A percentile compares a stretch with the other conserved stretches of the same genome.
phyloP scores from a whole-genome alignment of 352 stramenopile genomes.

The Globisporangium emineosum region DNA sequence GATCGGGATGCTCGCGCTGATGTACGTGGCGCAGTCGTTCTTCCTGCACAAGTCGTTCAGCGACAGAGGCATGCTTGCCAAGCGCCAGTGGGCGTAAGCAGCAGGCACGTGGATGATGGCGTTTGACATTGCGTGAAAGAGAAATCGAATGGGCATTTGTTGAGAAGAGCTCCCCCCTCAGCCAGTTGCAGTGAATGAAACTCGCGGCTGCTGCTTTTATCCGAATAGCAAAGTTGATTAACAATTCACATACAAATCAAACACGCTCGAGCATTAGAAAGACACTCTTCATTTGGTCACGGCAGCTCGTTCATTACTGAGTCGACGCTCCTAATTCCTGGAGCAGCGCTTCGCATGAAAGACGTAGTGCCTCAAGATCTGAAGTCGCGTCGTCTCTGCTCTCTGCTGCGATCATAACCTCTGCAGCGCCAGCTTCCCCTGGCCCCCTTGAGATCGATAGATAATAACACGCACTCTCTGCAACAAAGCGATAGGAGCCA shows the following conservation, averaged over 20 bases:
- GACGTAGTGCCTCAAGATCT: background rate
- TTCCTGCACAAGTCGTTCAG: slow-evolving; percentile 86
- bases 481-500: slow-evolving; percentile 47
- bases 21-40: slow-evolving; percentile 75
- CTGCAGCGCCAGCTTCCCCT: background rate
- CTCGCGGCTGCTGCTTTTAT: slow-evolving; percentile 3
- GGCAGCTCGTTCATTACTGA: background rate
- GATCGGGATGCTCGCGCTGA: slow-evolving; percentile 54
- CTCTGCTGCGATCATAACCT: slow-evolving; percentile 5
- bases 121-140: background rate
- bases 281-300: background rate
- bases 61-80: slow-evolving; percentile 64
- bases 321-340: slow-evolving; percentile 9
- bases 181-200: background rate
- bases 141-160: background rate
- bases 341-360: slow-evolving; percentile 8
- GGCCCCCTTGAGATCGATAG: slow-evolving; percentile 23
- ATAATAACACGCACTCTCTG: slow-evolving; percentile 32
- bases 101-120: background rate
- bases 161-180: background rate
- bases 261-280: background rate
- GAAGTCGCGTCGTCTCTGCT: background rate
- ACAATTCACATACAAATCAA: background rate
- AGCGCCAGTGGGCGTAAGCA: slow-evolving; percentile 64
- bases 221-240: background rate